Base-by-base conservation (phyloP, 2,329 filamentous ascomycete genomes). In the Thermoascus crustaceus region DNA sequence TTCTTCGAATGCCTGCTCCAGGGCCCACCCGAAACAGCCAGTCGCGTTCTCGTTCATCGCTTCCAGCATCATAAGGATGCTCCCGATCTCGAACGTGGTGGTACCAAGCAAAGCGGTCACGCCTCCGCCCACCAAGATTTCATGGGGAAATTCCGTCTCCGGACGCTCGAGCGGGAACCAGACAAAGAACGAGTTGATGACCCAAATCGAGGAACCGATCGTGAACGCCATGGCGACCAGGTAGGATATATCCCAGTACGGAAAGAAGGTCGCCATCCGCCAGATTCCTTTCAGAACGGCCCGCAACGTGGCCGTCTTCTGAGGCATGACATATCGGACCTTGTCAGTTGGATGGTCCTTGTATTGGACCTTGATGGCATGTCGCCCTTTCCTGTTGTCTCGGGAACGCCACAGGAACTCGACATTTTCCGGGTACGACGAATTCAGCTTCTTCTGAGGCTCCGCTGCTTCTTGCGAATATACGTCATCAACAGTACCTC, bases 1-100 rank as follows among this genome's bases (percentile, higher is more conserved):
- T 31, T 53, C 52, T 25, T 61, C 61, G 2, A 73, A 25, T 0
- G 64, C 65, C 14, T 66, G 64, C 44, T 80, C 72, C 1, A 83
- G 46, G 0, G 78, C 79, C 78, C 78, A 84, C 3, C 80, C 79
- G 50, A 83, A 83, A 52, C 79, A 84, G 8, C 72, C 75, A 0
- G 70, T 61, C 8, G 71, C 64, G 46, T 81, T 76, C 48, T 78
- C 75, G 50, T 84, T 84, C n/a, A 82, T 66, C 3, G 79, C 79
- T 54, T 84, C 80, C 2, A 81, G 60, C 55, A 83, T 65, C 17
- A 83, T 63, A 2, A 83, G 55, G 1, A 82, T 49, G 22, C 74
- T 76, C 0, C 78, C 79, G 3, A 79, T 35, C 45, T 80, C 76
- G 51, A 85, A 83, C 5, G 83, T 60, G 0, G 76, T 80, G 0